These are phyloP conservation scores for Lactarius akahatsu DNA, from an alignment of 768 basidiomycete genomes.

Conservation along the genomic window DNA sequence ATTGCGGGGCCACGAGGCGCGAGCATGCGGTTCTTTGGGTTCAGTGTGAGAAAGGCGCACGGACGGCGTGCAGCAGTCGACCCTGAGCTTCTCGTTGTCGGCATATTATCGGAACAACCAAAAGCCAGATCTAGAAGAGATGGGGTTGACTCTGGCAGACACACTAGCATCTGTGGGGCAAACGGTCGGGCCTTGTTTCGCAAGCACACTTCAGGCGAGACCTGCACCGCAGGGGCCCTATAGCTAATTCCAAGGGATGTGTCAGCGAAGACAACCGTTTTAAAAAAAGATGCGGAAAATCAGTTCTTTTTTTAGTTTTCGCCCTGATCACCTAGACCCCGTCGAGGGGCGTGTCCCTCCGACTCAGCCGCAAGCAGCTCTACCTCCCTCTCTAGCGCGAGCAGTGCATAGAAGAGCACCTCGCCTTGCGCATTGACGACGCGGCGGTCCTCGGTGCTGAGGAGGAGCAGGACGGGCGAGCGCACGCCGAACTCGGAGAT, in stretches of 20 bases:
- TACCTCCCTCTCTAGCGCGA: conserved; percentile 33
- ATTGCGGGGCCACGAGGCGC: not conserved
- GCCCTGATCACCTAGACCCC: conserved; percentile 30
- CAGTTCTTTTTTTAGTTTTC: too few species aligned
- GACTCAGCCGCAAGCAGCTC: conserved; percentile 35
- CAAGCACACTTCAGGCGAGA: too few species aligned
- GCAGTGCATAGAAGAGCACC: conserved; percentile 32
- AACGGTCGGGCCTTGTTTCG: too few species aligned
- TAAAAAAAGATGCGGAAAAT: too few species aligned
- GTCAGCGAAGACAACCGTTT: too few species aligned
- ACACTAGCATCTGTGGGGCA: too few species aligned
- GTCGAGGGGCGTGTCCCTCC: conserved; percentile 34
- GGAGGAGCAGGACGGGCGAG: conserved; percentile 36
- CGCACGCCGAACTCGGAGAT: not conserved
- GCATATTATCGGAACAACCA: conserved; percentile 35
- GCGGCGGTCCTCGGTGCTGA: conserved; percentile 36
- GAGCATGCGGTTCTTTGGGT: not conserved
- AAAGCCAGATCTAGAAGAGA: too few species aligned
- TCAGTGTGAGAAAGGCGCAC: not conserved
- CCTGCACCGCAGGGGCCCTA: too few species aligned
- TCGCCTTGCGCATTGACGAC: conserved; percentile 31
- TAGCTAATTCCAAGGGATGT: too few species aligned
- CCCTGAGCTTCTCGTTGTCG: not conserved
- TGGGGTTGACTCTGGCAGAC: too few species aligned
- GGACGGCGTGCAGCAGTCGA: not conserved